Evolutionary conservation across 441 rosid genomes (phyloP).

Genomic region (Bocquillonia castaneifolia): DNA sequence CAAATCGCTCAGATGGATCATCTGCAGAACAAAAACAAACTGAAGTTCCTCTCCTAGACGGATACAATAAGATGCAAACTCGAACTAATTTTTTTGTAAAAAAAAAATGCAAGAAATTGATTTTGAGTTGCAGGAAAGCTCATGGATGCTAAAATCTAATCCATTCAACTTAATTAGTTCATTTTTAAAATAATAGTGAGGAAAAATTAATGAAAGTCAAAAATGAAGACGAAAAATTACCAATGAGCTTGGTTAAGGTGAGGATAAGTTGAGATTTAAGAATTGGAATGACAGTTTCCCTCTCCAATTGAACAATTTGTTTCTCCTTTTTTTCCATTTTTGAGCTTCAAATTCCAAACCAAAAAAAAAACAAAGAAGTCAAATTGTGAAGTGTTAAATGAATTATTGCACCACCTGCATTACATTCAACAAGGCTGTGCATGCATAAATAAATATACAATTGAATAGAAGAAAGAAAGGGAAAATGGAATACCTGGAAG

Average conservation of each 20-base stretch:
- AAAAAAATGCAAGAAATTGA: neutral
- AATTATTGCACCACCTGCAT: no score
- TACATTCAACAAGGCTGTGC: no score
- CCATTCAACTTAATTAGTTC: no score
- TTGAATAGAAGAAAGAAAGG: no score
- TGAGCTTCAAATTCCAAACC: no score
- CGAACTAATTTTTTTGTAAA: neutral
- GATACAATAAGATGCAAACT: neutral
- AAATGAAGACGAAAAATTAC: slow-evolving; percentile 20
- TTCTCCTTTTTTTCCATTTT: slow-evolving; percentile 29
- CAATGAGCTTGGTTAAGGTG: slow-evolving; percentile 45
- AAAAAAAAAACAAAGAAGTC: no score
- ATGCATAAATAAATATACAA: no score
- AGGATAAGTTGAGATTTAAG: slow-evolving; percentile 54
- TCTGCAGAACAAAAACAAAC: slow-evolving; percentile 31
- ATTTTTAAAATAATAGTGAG: neutral
- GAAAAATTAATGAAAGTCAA: neutral
- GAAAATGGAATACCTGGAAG: neutral
- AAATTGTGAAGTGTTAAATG: no score
- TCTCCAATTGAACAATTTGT: slow-evolving; percentile 55
- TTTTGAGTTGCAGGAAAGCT: no score
- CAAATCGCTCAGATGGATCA: slow-evolving; percentile 47
- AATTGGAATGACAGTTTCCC: slow-evolving; percentile 68
- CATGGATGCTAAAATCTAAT: no score
- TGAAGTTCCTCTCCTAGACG: neutral